These are phyloP conservation scores for Scutellaria minor DNA, from an alignment of 257 asterid genomes.

Conservation along the genomic window DNA sequence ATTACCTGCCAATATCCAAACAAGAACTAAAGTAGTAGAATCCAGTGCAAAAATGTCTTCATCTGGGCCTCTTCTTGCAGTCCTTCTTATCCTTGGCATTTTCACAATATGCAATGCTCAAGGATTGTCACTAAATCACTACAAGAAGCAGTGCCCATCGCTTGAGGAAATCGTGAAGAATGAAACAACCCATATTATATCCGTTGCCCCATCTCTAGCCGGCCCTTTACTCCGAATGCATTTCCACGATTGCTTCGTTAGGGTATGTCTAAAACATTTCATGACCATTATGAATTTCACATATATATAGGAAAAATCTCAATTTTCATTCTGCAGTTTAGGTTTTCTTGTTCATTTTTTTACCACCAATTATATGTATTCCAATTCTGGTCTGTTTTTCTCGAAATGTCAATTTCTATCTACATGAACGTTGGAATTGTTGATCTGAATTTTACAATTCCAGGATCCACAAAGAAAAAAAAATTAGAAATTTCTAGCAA, in stretches of 20 bases:
- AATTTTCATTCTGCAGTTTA: too few relatives aligned
- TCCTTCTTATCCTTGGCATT: slow-evolving; percentile 38
- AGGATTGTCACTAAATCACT: slow-evolving; percentile 40
- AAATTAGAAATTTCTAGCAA: too few relatives aligned
- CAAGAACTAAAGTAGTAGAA: not conserved
- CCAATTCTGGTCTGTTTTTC: too few relatives aligned
- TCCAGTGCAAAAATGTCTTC: slow-evolving; percentile 42
- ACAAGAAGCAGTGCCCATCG: slow-evolving; percentile 49
- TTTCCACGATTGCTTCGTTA: slow-evolving; percentile 81
- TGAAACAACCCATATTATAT: slow-evolving; percentile 44
- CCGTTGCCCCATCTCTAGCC: slow-evolving; percentile 53
- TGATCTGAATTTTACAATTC: too few relatives aligned
- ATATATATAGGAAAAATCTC: too few relatives aligned
- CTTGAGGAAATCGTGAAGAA: slow-evolving; percentile 56
- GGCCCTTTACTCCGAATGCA: slow-evolving; percentile 73
- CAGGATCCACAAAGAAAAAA: too few relatives aligned
- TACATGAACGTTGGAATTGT: too few relatives aligned
- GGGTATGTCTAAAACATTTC: slow-evolving; percentile 39
- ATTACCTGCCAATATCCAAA: not conserved
- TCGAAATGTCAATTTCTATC: too few relatives aligned
- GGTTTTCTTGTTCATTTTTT: too few relatives aligned
- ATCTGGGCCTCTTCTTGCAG: slow-evolving; percentile 24
- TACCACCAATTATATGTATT: too few relatives aligned
- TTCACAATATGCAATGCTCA: slow-evolving; percentile 43
- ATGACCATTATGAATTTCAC: too few relatives aligned